phyloP scores from a whole-genome alignment of 306 rosid species.

The Prunus salicina region DNA sequence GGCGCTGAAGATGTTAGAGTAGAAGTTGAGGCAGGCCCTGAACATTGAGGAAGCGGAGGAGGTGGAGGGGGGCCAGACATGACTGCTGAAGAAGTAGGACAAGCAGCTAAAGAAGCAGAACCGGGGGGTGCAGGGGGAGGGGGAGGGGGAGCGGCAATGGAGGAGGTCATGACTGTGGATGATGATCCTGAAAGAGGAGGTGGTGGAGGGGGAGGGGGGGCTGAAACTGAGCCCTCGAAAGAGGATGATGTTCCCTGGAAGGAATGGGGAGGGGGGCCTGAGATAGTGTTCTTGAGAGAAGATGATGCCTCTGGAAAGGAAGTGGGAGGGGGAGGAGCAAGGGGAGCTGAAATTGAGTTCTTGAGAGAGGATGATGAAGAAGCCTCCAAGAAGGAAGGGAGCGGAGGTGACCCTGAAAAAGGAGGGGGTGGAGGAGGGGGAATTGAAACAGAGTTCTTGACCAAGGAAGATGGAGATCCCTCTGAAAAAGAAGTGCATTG shows the following conservation, averaged over 20 bases:
- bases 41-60: conserved; percentile 52
- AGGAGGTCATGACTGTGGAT: background rate
- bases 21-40: conserved; percentile 31
- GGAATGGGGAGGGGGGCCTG: conserved; percentile 15
- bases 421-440: conserved; percentile 18
- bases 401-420: conserved; percentile 31
- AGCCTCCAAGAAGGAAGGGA: conserved; percentile 23
- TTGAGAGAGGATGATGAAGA: conserved; percentile 13
- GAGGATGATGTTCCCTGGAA: conserved; percentile 22
- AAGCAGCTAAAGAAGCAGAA: conserved; percentile 3
- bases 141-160: conserved; percentile 11
- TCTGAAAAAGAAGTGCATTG: conserved; percentile 14
- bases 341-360: conserved; percentile 14
- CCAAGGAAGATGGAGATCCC: conserved; percentile 10
- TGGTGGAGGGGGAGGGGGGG: conserved; percentile 10
- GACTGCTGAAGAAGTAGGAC: conserved; percentile 5
- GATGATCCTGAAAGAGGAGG: conserved; percentile 18
- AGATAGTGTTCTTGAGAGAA: background rate
- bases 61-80: conserved; percentile 41
- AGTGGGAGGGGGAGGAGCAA: conserved; percentile 8
- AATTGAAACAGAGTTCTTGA: conserved; percentile 11
- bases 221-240: conserved; percentile 14
- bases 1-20: conserved; percentile 36
- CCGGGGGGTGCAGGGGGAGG: conserved; percentile 21
- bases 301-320: conserved; percentile 7